Percentiles rank a stretch among this genome's conserved stretches.
Evolutionary conservation across 257 asterid species (phyloP).

Genomic region (Salvia splendens): DNA sequence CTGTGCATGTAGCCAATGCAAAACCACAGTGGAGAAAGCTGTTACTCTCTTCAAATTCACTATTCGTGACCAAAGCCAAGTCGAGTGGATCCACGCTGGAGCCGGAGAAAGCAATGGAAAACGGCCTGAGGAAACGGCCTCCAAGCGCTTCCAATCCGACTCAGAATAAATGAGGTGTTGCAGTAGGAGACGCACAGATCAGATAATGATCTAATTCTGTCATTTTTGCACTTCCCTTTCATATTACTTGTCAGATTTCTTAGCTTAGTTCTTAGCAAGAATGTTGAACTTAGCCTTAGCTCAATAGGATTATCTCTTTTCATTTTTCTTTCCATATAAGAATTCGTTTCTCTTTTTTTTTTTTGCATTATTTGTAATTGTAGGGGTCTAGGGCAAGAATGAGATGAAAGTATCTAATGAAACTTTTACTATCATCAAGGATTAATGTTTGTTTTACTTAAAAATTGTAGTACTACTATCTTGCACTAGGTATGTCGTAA

Average conservation of each 20-base stretch:
- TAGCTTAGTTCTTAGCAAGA: constrained; percentile 3
- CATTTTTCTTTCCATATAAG: neutral
- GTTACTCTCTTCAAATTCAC: neutral
- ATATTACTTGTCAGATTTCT: neutral
- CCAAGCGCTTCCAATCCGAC: neutral
- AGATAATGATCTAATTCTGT: neutral
- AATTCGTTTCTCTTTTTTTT: neutral
- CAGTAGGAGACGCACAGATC: neutral
- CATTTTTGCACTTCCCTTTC: neutral
- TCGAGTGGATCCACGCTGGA: neutral
- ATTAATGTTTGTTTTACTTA: neutral
- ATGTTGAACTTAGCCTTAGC: neutral
- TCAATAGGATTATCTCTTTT: neutral
- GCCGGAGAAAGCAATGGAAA: constrained; percentile 1
- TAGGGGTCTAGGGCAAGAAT: neutral
- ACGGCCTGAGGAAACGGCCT: constrained; percentile 1
- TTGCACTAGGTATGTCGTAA: neutral
- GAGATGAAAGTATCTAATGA: neutral
- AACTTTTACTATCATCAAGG: neutral
- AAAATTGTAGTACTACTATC: neutral
- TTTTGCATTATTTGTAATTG: neutral
- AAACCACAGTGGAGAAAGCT: neutral
- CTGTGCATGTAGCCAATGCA: neutral
- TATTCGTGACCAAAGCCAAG: neutral
- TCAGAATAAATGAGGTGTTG: neutral